Evolutionary conservation across 2,329 filamentous ascomycete species (phyloP).

Genomic region (Catunica adiposa): DNA sequence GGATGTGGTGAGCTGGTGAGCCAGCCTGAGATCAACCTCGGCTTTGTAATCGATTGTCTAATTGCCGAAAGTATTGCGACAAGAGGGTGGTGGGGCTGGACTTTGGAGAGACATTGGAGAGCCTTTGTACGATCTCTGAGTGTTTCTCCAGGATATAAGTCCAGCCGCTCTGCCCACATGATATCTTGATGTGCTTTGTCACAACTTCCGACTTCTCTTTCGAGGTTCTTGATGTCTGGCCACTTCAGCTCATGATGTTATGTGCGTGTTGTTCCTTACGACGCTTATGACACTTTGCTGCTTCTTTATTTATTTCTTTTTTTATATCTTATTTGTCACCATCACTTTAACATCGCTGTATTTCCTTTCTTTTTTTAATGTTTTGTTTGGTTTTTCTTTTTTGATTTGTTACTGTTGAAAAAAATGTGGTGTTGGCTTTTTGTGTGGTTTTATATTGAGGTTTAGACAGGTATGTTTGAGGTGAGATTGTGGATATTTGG

Average conservation of each 20-base stretch:
- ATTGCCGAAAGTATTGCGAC: background rate
- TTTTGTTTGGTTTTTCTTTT: background rate
- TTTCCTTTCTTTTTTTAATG: background rate
- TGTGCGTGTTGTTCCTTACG: conserved; percentile 3
- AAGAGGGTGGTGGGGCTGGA: background rate
- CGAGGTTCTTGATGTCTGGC: background rate
- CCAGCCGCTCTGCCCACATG: background rate
- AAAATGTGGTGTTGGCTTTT: too few relatives aligned
- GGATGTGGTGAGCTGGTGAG: background rate
- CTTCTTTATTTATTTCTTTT: background rate
- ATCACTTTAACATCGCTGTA: too few relatives aligned
- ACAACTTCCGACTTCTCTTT: background rate
- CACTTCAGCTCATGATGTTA: background rate
- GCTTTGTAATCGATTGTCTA: background rate
- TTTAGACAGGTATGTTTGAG: too few relatives aligned
- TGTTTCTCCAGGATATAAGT: too few relatives aligned
- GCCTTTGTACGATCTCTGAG: too few relatives aligned
- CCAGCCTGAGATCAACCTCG: background rate
- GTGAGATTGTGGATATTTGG: too few relatives aligned
- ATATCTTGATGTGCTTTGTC: background rate
- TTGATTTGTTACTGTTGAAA: too few relatives aligned
- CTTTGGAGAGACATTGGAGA: background rate
- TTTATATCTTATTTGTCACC: conserved; percentile 1
- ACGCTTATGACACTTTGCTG: conserved; percentile 4
- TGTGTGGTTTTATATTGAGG: too few relatives aligned